Evolutionary conservation across 208 protist species (phyloP), one percentile per base, ranked within the genome.

Genomic region (Blechomonas ayalai): DNA sequence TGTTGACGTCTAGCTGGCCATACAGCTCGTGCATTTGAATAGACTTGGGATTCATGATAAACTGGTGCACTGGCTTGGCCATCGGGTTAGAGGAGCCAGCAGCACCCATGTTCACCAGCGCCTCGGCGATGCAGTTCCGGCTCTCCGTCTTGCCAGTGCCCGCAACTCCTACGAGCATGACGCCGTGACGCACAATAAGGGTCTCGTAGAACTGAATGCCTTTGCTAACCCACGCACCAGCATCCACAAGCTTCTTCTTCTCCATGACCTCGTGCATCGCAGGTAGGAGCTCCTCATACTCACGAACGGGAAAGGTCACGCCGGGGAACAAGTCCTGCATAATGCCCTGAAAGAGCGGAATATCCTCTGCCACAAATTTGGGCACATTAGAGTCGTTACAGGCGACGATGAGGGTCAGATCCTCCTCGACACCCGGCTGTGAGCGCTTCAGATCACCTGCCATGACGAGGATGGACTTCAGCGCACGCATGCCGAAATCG

Each of bases 381-480:
- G 97, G 97, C 38, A 99, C 70, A 78, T 99, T 99, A 2, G 83
- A 88, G 77, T 98, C 96, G 66, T 88, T 95, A 76, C 97, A 96
- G 4, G 97, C 96, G 16, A 97, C 84, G 51, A 99, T 98, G 15
- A 99, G 88, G 4, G 97, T 95, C 23, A 97, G 84, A 52, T 98
- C 95, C 68, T 99, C 98, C 29, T 82, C 62, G n/a, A 98, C 76
- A 48, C 96, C 82, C 5, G 95, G 90, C 73, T 98, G 87, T 19
- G 89, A 93, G 41, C 96, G 81, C 78, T 99, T 99, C 29, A 98
- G 67, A 44, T 95, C 80, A 29, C 97, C 97, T 4, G 97, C 97
- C 97, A 98, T 98, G 20, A 98, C 96, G 24, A 99, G 75, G 72
- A 99, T 97, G 6, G 95, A 98, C 74, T 99, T 99, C 29, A 99